These are phyloP conservation scores for Cerioporus squamosus DNA, from an alignment of 1,284 basidiomycete genomes.

Conservation along the genomic window DNA sequence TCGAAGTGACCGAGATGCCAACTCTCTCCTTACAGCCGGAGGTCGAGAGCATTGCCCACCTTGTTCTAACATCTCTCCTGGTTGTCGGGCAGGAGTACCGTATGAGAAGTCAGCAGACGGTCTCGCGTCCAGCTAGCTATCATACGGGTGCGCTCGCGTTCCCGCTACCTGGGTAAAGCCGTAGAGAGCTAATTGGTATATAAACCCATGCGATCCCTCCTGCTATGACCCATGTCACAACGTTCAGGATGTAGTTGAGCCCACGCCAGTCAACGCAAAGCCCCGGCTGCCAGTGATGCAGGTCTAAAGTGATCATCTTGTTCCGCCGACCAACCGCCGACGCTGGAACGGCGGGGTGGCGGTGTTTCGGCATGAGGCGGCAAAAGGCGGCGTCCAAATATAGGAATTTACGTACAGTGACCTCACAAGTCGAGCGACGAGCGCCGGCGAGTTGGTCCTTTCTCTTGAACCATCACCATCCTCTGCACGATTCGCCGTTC, in stretches of 20 bases:
- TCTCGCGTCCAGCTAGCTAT: not conserved
- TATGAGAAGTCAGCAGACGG: not conserved
- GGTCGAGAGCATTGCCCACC: constrained; percentile 8
- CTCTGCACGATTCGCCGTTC: not conserved
- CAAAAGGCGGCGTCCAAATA: constrained; percentile 7
- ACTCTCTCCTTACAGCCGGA: constrained; percentile 13
- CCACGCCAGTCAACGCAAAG: no score
- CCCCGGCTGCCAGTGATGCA: no score
- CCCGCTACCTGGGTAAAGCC: no score
- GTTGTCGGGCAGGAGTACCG: constrained; percentile 17
- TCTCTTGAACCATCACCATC: constrained; percentile 10
- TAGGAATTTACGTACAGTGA: not conserved
- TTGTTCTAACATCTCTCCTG: constrained; percentile 12
- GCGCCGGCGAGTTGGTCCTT: not conserved
- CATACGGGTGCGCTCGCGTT: no score
- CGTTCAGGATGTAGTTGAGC: no score
- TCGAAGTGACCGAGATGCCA: constrained; percentile 1
- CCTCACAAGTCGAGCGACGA: no score
- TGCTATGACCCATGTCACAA: no score
- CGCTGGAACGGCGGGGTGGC: constrained; percentile 11
- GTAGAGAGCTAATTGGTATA: no score
- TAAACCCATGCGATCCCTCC: no score
- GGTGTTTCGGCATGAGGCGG: constrained; percentile 12
- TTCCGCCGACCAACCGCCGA: no score
- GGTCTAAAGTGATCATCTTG: no score